Evolutionary conservation across 2,329 filamentous ascomycete species (phyloP).

Genomic region (Xylariaceae sp.): DNA sequence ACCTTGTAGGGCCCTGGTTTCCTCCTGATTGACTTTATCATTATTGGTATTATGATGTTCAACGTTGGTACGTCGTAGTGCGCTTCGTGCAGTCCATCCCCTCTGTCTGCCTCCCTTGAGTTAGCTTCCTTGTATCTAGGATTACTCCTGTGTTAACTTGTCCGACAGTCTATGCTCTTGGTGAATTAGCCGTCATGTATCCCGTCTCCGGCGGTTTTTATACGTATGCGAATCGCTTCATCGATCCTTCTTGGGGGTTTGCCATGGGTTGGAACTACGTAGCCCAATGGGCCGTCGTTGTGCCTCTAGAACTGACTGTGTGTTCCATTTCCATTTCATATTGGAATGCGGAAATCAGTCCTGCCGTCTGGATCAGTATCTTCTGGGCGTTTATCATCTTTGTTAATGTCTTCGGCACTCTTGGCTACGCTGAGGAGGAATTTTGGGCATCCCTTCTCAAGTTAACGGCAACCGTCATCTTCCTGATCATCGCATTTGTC

Average conservation of each 20-base stretch:
- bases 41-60: constrained; percentile 66
- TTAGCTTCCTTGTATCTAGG: background rate
- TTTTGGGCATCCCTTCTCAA: constrained; percentile 65
- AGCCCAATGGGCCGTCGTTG: constrained; percentile 54
- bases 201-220: constrained; percentile 59
- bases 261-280: constrained; percentile 53
- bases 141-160: constrained; percentile 12
- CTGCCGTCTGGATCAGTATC: constrained; percentile 61
- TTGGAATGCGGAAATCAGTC: constrained; percentile 53
- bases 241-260: constrained; percentile 56
- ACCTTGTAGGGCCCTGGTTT: constrained; percentile 47
- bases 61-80: constrained; percentile 51
- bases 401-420: constrained; percentile 62
- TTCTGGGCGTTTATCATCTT: constrained; percentile 59
- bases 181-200: constrained; percentile 57
- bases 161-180: constrained; percentile 58
- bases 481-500: constrained; percentile 67
- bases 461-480: constrained; percentile 62
- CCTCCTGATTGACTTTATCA: constrained; percentile 56
- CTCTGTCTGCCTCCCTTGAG: background rate
- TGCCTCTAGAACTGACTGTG: constrained; percentile 56
- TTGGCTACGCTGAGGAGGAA: constrained; percentile 64
- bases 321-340: constrained; percentile 55
- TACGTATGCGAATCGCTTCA: constrained; percentile 56
- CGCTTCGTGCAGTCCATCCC: background rate